Percentiles rank a stretch among this genome's conserved stretches.
phyloP scores from a whole-genome alignment of 2,329 filamentous ascomycete species.

The Ceratocystis diversiconidia region DNA sequence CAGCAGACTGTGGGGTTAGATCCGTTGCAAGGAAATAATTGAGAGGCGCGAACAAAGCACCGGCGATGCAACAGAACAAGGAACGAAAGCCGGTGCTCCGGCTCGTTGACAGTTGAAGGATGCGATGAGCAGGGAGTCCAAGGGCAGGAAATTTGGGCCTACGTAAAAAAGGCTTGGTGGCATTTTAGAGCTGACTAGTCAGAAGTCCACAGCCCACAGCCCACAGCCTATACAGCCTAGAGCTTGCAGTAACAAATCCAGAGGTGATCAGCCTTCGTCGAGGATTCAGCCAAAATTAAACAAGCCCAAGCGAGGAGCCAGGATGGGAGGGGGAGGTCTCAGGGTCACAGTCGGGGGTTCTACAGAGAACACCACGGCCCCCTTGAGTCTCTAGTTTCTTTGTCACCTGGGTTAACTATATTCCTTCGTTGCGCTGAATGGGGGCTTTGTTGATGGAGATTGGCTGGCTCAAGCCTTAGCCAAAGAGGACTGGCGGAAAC shows the following conservation, averaged over 20 bases:
- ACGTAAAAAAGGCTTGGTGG: not conserved
- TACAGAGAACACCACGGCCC: not conserved
- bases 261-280: not conserved
- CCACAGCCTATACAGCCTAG: too few relatives aligned
- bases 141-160: not conserved
- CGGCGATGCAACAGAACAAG: not conserved
- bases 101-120: not conserved
- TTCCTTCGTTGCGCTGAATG: not conserved
- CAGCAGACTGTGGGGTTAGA: not conserved
- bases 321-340: not conserved
- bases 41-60: not conserved
- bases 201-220: too few relatives aligned
- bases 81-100: not conserved
- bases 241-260: too few relatives aligned
- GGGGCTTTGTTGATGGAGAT: not conserved
- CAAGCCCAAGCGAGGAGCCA: not conserved
- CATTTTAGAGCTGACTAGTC: not conserved
- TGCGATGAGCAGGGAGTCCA: not conserved
- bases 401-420: not conserved
- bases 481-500: not conserved
- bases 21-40: not conserved
- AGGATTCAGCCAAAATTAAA: conserved; percentile 5
- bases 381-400: not conserved
- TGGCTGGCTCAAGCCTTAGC: not conserved
- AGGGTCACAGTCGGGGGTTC: not conserved